Percentiles rank a stretch among this genome's conserved stretches.
These are phyloP conservation scores for Rhodotorula sp. DNA, from an alignment of 1,284 basidiomycete genomes.

Conservation along the genomic window DNA sequence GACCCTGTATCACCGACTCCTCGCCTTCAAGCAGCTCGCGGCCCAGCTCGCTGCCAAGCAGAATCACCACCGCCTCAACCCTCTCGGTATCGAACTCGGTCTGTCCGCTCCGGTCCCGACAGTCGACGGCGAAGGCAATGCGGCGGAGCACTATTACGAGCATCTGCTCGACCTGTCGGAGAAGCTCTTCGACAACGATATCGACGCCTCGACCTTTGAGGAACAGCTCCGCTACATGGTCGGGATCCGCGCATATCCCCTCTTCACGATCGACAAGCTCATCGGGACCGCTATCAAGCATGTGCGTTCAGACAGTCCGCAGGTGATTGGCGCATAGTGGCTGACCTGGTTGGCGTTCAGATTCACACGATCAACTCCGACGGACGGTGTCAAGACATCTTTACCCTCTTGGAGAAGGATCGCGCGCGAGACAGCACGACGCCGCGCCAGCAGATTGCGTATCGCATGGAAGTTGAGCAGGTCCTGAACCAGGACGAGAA, in stretches of 20 bases:
- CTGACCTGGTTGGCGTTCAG: slow-evolving; percentile 48
- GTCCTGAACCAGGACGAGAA: slow-evolving; percentile 85
- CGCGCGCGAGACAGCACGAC: slow-evolving; percentile 60
- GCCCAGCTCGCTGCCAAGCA: slow-evolving; percentile 50
- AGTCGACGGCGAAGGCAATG: slow-evolving; percentile 52
- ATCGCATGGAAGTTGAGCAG: slow-evolving; percentile 76
- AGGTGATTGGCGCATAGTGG: no score
- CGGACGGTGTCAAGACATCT: slow-evolving; percentile 76
- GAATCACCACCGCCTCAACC: slow-evolving; percentile 53
- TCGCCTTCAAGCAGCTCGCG: slow-evolving; percentile 70
- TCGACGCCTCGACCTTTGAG: slow-evolving; percentile 89
- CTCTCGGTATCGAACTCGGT: slow-evolving; percentile 57
- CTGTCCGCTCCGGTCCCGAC: slow-evolving; percentile 38
- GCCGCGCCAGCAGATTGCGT: slow-evolving; percentile 79
- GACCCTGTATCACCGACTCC: slow-evolving; percentile 81
- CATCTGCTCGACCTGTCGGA: slow-evolving; percentile 87
- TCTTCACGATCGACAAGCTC: slow-evolving; percentile 49
- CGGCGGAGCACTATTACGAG: slow-evolving; percentile 71
- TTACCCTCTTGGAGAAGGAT: slow-evolving; percentile 75
- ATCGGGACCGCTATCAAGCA: slow-evolving; percentile 42
- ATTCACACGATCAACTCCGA: slow-evolving; percentile 77
- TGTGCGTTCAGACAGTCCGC: slow-evolving; percentile 20
- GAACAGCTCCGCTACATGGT: slow-evolving; percentile 98
- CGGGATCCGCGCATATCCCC: slow-evolving; percentile 74
- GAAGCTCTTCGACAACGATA: slow-evolving; percentile 86